Evolutionary conservation across 2,329 filamentous ascomycete genomes (phyloP).

Genomic region (Penicillium concentricum): DNA sequence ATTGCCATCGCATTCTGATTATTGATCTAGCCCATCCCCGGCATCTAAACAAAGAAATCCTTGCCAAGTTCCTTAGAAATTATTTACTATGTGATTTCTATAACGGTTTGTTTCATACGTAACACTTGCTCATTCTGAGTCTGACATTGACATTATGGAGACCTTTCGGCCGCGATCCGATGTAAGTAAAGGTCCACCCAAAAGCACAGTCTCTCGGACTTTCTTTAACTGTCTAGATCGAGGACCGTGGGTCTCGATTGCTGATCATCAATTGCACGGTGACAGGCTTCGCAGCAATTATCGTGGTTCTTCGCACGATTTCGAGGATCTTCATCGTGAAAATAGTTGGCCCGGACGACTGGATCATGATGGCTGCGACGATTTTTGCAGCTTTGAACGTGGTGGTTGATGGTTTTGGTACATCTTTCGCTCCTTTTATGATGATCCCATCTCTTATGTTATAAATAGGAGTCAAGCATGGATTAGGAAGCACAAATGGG

Average conservation of each 20-base stretch:
- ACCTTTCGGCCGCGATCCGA: background rate
- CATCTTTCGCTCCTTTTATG: background rate
- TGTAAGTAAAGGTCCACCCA: background rate
- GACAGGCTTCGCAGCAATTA: background rate
- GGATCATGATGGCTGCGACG: background rate
- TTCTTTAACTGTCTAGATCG: background rate
- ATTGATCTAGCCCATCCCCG: constrained; percentile 22
- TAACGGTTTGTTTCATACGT: background rate
- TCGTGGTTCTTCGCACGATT: background rate
- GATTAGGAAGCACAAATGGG: background rate
- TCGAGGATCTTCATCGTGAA: background rate
- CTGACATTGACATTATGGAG: background rate
- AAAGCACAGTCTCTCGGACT: too few species aligned
- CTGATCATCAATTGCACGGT: constrained; percentile 10
- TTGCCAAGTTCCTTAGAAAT: too few species aligned
- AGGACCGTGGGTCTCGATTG: background rate
- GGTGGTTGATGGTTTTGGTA: background rate
- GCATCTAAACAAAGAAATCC: constrained; percentile 1
- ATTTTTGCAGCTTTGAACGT: background rate
- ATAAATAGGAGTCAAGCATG: background rate
- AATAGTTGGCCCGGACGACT: background rate
- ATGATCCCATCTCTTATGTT: background rate
- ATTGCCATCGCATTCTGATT: constrained; percentile 25
- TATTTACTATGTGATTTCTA: background rate
- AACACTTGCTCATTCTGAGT: background rate